Conservation (phyloP, 192 early-diverging fungal genomes). For the Backusella australiensis region DNA sequence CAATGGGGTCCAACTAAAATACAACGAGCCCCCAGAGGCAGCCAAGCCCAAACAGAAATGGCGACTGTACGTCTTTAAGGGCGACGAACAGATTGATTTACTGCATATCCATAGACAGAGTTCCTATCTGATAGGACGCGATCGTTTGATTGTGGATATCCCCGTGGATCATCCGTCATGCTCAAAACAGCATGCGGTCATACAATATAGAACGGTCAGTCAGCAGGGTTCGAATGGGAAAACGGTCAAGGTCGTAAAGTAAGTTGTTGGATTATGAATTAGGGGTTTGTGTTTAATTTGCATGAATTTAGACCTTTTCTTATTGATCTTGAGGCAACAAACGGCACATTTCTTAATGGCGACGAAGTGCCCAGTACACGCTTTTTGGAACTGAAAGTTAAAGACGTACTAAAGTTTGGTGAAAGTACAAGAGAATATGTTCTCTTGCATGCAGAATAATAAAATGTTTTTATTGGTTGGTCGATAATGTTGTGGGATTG, state of each 20-base stretch:
- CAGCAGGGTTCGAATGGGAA: constrained; percentile 44
- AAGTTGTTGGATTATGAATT: constrained; percentile 9
- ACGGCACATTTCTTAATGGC: constrained; percentile 89
- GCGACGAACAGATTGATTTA: constrained; percentile 82
- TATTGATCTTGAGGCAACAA: constrained; percentile 91
- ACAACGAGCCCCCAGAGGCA: constrained; percentile 90
- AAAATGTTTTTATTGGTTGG: not conserved
- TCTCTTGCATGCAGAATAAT: constrained; percentile 51
- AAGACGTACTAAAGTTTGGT: constrained; percentile 90
- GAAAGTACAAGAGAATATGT: constrained; percentile 91
- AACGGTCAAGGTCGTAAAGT: constrained; percentile 52
- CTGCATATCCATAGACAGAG: constrained; percentile 84
- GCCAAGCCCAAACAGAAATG: constrained; percentile 71
- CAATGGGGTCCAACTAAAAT: constrained; percentile 88
- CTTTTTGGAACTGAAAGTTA: constrained; percentile 80
- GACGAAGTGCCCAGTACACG: constrained; percentile 67
- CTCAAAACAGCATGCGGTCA: constrained; percentile 91
- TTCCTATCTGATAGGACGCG: constrained; percentile 85
- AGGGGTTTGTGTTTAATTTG: constrained; percentile 13
- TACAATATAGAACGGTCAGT: constrained; percentile 79
- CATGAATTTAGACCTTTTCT: constrained; percentile 70
- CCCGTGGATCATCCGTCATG: constrained; percentile 95
- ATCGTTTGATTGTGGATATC: constrained; percentile 85
- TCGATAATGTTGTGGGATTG: not conserved
- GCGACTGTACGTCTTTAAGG: constrained; percentile 95